Base-by-base conservation (phyloP, 2,329 filamentous ascomycete genomes). In the Diaporthe sp. region DNA sequence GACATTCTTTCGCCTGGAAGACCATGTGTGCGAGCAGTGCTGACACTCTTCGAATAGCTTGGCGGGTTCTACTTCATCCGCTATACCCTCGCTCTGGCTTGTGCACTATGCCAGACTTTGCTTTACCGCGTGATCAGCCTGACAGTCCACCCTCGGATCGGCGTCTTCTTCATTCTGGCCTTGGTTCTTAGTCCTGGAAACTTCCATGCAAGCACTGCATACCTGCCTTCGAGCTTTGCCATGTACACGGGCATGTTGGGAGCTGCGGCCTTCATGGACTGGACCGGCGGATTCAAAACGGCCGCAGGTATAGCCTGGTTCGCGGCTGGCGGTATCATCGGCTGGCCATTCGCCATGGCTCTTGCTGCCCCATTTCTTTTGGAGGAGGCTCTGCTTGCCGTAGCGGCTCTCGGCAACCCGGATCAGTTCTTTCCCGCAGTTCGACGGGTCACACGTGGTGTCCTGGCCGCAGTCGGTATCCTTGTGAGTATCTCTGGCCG, bases 201-300 rank as follows among this genome's bases (percentile, higher is more conserved):
- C 89, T 98, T 98, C 82, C 95, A 98, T 84, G 94, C 97, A 6
- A 95, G 95, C 74, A 90, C 94, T 1, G 92, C 96, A 8, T 98
- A 94, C 81, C 87, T 99, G 7, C 97, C 97, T 0, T 98, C 96
- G 12, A 98, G 94, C 83, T 99, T 99, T 81, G 94, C 97, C 81
- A 99, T 99, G 97, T 98, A 97, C 83, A 94, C 92, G 76, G 92
- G 92, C 19, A 97, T 97, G 89, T 87, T 98, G 10, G 97, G 96
- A 15, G 91, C 95, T 73, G 91, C 95, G 1, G 92, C 95, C 0
- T 99, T 98, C 83, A 94, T 99, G 90, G 94, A 98, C 84, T 97
- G 94, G 93, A 90, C 90, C 51, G 93, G 92, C 28, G 94, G 95
- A 0, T 86, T 95, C 61, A 94, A 93, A 83, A 98, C 95, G 0